phyloP scores from a whole-genome alignment of 768 basidiomycete species.

The Lyophyllum shimeji region DNA sequence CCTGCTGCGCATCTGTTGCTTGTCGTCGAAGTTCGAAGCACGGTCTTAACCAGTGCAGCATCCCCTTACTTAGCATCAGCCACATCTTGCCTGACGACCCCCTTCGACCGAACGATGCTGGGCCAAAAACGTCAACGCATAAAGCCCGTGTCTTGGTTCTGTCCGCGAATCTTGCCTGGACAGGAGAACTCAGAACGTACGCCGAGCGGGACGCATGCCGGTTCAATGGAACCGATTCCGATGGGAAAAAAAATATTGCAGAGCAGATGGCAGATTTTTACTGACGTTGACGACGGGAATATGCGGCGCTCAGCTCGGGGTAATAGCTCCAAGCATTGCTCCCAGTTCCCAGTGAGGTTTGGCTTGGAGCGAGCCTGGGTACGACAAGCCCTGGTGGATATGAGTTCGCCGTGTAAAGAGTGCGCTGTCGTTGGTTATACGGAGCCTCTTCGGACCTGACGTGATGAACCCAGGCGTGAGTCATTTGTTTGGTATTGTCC shows the following conservation, averaged over 20 bases:
- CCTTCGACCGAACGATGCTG: neutral
- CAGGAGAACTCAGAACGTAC: neutral
- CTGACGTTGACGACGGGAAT: neutral
- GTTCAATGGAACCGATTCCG: too few species aligned
- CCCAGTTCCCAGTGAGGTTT: neutral
- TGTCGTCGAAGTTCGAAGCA: conserved; percentile 2
- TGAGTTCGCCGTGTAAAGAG: conserved; percentile 7
- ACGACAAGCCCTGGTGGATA: neutral
- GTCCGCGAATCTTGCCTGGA: neutral
- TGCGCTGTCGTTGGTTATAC: neutral
- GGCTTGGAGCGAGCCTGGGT: neutral
- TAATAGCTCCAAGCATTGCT: neutral
- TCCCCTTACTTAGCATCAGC: neutral
- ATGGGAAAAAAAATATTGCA: neutral
- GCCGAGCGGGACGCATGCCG: too few species aligned
- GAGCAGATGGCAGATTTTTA: neutral
- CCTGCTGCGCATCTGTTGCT: neutral
- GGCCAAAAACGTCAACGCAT: neutral
- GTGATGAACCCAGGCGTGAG: neutral
- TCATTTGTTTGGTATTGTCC: conserved; percentile 8
- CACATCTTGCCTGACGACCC: neutral
- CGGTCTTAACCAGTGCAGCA: neutral
- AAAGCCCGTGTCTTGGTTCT: too few species aligned
- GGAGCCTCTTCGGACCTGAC: conserved; percentile 4
- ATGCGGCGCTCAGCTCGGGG: neutral